Base-by-base conservation (phyloP, 2,329 filamentous ascomycete species). In the Dothidotthia symphoricarpi region DNA sequence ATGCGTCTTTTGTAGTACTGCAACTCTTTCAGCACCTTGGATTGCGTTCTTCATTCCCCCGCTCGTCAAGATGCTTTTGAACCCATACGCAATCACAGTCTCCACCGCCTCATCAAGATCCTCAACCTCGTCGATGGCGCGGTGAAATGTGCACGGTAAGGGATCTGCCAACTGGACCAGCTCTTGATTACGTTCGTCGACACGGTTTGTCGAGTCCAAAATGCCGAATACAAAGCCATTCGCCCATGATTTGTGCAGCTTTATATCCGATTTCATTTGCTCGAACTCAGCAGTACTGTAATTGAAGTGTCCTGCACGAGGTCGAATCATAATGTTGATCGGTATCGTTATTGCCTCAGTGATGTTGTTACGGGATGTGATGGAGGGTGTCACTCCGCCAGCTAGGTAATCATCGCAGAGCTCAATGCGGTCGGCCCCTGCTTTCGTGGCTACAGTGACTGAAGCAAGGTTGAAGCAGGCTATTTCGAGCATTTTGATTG, bases 221-320 rank as follows among this genome's bases (percentile, higher is more conserved):
- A 77, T 65, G 0, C 76, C 76, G 43, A 78, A 76, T 1, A 78
- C 75, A 43, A 77, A 77, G 0, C 75, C 76, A 45, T 69, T 64
- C 0, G 68, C 71, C 1, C 36, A n/a, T 8, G 51, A 44, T 16
- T 66, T 68, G 41, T 75, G 67, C 0, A 16, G 24, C 6, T 44
- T 13, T 3, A 78, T 64, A 0, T 65, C 62, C 0, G 37, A 28
- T 25, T 68, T 66, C 75, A 80, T 78, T 4, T 39, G 16, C 2
- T 59, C 47, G 16, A 73, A 70, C 16, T 78, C 74, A 0, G 39
- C 19, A 0, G 58, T 33, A 0, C 59, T 56, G 41, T 78, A 78
- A 6, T 49, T 42, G 45, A 78, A 79, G 39, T 69, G 39, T 0
- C 70, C 68, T 1, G 65, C 64, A 7, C 73, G 69, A 0, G 76